A percentile compares a stretch with the other conserved stretches of the same genome.
Evolutionary conservation across 176 grass and related monocot species (phyloP).

Genomic region (Aegilops umbellulata): DNA sequence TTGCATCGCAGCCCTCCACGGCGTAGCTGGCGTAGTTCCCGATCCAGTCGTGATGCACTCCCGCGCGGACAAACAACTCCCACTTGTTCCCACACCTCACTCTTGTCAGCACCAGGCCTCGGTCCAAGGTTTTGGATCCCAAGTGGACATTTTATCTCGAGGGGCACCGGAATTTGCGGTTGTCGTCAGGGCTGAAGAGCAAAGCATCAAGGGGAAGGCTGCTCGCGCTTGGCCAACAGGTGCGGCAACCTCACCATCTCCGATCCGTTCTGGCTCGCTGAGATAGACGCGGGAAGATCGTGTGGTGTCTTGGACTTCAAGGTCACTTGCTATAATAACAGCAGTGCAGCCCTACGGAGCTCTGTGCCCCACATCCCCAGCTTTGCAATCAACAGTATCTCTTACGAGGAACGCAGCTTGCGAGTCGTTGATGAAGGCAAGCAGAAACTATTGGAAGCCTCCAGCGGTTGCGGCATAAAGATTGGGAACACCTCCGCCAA

Average conservation of each 20-base stretch:
- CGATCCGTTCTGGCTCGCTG: background rate
- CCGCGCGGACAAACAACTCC: background rate
- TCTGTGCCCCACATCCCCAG: background rate
- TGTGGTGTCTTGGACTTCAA: constrained; percentile 11
- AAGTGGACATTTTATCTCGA: too few relatives aligned
- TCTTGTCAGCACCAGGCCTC: background rate
- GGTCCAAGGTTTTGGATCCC: too few relatives aligned
- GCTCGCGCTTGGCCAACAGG: background rate
- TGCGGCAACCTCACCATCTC: constrained; percentile 35
- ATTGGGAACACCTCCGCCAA: background rate
- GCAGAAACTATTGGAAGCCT: background rate
- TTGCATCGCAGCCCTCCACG: background rate
- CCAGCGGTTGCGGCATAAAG: background rate
- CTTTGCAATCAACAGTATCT: constrained; percentile 14
- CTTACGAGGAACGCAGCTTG: constrained; percentile 25
- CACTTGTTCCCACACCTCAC: background rate
- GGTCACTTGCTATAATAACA: constrained; percentile 25
- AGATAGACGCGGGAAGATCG: background rate
- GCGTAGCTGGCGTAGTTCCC: background rate
- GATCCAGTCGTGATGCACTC: background rate
- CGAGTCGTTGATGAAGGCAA: constrained; percentile 16
- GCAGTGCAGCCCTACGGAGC: background rate
- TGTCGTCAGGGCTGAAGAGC: background rate
- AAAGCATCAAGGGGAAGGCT: background rate
- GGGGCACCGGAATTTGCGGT: too few relatives aligned